Evolutionary conservation across 345 rosid species (phyloP), one percentile per base, ranked within the genome.

Genomic region (Salix udensis): DNA sequence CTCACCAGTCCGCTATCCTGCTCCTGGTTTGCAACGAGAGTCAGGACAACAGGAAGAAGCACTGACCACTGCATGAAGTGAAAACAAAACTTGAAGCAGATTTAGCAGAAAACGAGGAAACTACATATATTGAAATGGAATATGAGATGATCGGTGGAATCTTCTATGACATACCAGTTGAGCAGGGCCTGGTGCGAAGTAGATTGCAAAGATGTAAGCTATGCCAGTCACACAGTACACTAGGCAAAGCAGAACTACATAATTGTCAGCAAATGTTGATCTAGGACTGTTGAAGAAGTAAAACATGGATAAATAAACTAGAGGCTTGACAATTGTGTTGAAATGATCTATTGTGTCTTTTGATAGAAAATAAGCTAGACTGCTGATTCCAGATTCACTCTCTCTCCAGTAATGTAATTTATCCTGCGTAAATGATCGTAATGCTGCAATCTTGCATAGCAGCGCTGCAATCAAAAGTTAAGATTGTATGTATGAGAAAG

Each of bases 231-330:
- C 94, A 26, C 94, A 92, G 85, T 94, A 94, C 55, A 92, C 98
- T 12, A 94, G 90, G 86, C 93, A 90, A 58, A 91, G 67, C 78
- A 89, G 81, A 36, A 94, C 86, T 10, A 83, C 18, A 74, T 92
- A 92, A 77, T 94, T 91, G 84, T 94, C 97, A 50, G 70, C 72
- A 46, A 94, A 94, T 72, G 86, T 77, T 26, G 98, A 94, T 83
- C 97, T 89, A 1, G 97, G 98, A 73, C 87, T 92, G 88, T 89
- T 91, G 92, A 92, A 94, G 94, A 92, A 94, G 82, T 88, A 92
- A 86, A 92, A 90, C 94, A 91, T 92, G 65, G 94, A 94, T 74
- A 94, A 82, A 82, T 90, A 94, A 55, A 92, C 91, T 71, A 94
- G 78, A 31, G 97, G 98, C 83, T 94, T 94, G 80, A 94, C 58